Base-by-base conservation (phyloP, 805 yeast species). In the Sugiyamaella marilandica region DNA sequence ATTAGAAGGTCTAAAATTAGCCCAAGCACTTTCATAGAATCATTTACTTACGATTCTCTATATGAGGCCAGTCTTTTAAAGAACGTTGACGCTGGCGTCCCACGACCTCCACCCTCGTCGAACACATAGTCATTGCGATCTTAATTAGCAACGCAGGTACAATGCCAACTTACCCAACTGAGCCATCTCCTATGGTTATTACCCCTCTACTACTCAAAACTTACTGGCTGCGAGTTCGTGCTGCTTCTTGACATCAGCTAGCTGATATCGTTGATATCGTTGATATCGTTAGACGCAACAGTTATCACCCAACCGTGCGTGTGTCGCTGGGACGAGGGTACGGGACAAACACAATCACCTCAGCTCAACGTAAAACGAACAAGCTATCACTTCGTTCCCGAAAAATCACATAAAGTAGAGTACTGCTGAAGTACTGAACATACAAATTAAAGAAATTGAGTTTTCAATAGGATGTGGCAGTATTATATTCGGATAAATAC, bases 81-180 rank as follows among this genome's bases (percentile, higher is more conserved):
- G 63, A 80, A 77, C 45, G 78, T 70, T 53, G 83, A 71, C 10
- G 80, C 72, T 39, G 81, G 74, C 52, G 81, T 81, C 1, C 88
- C 88, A 45, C 76, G 73, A 11, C 88, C 88, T 16, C 89, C 89
- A 39, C 77, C 75, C 59, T 83, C 87, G 21, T 83, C 84, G 59
- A 84, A 84, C 14, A 83, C 70, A 60, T 81, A 84, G 63, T 84
- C 89, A 56, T 55, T 61, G 50, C 58, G 58, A 58, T 61, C 70
- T 55, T 4, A 24, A 32, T 51, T 36, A 37, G 45, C 43, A 5
- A 13, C 29, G 26, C 26, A 21, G 7, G 14, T 32, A 11, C 14
- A 10, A 32, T 18, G 7, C 35, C 5, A 13, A 49, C 62, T 13
- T 51, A 64, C 68, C 63, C 36, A 66, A 45, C 52, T 66, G 70